These are phyloP conservation scores for Wickerhamomyces bovis DNA, from an alignment of 805 yeast species.

Conservation along the genomic window DNA sequence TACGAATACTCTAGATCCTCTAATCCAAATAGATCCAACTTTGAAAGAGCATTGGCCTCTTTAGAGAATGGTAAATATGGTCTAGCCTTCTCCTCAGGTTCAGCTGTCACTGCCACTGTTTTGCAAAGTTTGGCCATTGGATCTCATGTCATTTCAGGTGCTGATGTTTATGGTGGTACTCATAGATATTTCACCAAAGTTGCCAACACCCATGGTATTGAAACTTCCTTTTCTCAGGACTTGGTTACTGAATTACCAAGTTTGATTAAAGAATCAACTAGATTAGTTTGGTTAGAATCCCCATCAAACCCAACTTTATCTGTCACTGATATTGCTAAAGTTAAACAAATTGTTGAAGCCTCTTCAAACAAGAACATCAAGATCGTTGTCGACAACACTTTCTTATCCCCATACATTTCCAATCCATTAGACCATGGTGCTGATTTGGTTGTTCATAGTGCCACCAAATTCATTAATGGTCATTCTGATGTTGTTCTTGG, in stretches of 20 bases:
- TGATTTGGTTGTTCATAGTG: slow-evolving; percentile 83
- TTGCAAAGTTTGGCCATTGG: slow-evolving; percentile 68
- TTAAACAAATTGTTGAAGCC: slow-evolving; percentile 47
- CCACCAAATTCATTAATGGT: slow-evolving; percentile 86
- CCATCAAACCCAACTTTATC: slow-evolving; percentile 86
- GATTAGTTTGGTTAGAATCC: slow-evolving; percentile 80
- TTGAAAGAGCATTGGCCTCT: slow-evolving; percentile 74
- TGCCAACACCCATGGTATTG: slow-evolving; percentile 73
- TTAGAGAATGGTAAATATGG: slow-evolving; percentile 73
- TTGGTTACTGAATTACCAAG: slow-evolving; percentile 52
- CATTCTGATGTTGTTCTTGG: slow-evolving; percentile 92
- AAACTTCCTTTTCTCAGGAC: slow-evolving; percentile 59
- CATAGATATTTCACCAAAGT: slow-evolving; percentile 87
- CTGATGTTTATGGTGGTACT: slow-evolving; percentile 89
- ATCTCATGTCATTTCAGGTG: slow-evolving; percentile 70
- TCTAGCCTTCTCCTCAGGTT: slow-evolving; percentile 78
- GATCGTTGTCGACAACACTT: slow-evolving; percentile 83
- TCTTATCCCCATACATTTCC: slow-evolving; percentile 80
- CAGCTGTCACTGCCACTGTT: slow-evolving; percentile 75
- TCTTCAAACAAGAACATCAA: slow-evolving; percentile 45
- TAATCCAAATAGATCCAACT: slow-evolving; percentile 80
- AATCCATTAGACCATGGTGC: slow-evolving; percentile 83
- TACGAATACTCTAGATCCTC: slow-evolving; percentile 83
- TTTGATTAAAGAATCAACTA: slow-evolving; percentile 56
- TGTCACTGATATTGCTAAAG: slow-evolving; percentile 66